Percentiles rank a stretch among this genome's conserved stretches.
These are phyloP conservation scores for Monosporozyma aerobia DNA, from an alignment of 805 yeast genomes.

Conservation along the genomic window DNA sequence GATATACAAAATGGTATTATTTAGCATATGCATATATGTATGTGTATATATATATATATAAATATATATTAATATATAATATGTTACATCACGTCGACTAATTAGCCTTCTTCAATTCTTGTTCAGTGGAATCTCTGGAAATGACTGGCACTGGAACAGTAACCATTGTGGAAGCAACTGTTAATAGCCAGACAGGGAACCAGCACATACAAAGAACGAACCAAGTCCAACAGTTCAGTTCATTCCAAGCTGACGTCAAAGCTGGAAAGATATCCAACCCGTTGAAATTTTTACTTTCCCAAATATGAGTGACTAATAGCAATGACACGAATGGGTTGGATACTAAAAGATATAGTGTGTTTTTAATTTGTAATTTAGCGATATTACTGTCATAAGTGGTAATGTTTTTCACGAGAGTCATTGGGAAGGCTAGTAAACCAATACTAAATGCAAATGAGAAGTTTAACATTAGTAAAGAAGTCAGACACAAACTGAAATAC, in stretches of 20 bases:
- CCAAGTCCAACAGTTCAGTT: slow-evolving; percentile 82
- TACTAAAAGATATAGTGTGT: slow-evolving; percentile 31
- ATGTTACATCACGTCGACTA: neutral
- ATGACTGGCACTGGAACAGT: neutral
- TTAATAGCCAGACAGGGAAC: slow-evolving; percentile 70
- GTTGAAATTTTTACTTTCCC: slow-evolving; percentile 28
- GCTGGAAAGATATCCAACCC: slow-evolving; percentile 37
- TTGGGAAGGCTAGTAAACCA: slow-evolving; percentile 66
- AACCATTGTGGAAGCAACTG: slow-evolving; percentile 21
- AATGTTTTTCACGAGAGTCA: slow-evolving; percentile 42
- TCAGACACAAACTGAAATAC: slow-evolving; percentile 56
- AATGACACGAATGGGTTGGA: slow-evolving; percentile 46
- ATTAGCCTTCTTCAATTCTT: slow-evolving; percentile 1
- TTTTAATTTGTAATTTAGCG: slow-evolving; percentile 12
- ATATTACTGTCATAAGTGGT: slow-evolving; percentile 3
- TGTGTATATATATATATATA: too few relatives aligned
- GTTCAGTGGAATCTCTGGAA: neutral
- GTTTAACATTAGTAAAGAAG: slow-evolving; percentile 71
- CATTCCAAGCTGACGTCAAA: slow-evolving; percentile 54
- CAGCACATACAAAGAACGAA: slow-evolving; percentile 62
- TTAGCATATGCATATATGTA: too few relatives aligned
- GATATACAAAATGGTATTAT: too few relatives aligned
- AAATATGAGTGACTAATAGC: slow-evolving; percentile 25
- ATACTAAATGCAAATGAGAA: slow-evolving; percentile 70
- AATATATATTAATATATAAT: neutral